Conservation (phyloP, 768 basidiomycete genomes). For the Lyophyllum atratum region DNA sequence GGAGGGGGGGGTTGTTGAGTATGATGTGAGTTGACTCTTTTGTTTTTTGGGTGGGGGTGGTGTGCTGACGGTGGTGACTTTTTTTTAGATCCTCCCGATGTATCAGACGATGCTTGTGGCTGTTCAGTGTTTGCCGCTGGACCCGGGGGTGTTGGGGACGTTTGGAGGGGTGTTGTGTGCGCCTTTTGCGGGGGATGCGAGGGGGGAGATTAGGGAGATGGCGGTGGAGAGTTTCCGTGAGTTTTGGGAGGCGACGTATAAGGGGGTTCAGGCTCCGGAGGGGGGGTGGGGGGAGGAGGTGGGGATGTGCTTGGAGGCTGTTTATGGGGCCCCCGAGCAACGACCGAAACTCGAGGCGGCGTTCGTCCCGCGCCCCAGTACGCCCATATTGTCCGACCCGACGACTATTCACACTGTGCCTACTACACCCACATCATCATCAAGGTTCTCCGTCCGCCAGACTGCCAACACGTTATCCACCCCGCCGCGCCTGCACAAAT, state of each 20-base stretch:
- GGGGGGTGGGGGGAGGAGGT: slow-evolving; percentile 59
- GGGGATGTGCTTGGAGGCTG: slow-evolving; percentile 23
- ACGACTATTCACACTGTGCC: background rate
- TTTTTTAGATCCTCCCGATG: slow-evolving; percentile 56
- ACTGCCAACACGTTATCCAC: background rate
- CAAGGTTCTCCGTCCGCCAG: background rate
- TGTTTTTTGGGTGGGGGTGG: slow-evolving; percentile 1
- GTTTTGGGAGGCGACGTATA: slow-evolving; percentile 61
- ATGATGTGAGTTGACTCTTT: slow-evolving; percentile 48
- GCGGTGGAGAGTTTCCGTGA: slow-evolving; percentile 55
- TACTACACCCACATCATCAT: slow-evolving; percentile 10
- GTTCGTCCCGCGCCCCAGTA: slow-evolving; percentile 6
- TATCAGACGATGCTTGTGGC: slow-evolving; percentile 61
- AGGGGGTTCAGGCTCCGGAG: slow-evolving; percentile 37
- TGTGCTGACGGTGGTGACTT: background rate
- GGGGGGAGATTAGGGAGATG: slow-evolving; percentile 44
- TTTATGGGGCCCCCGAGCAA: slow-evolving; percentile 8
- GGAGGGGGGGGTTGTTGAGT: slow-evolving; percentile 52
- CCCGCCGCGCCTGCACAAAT: slow-evolving; percentile 12
- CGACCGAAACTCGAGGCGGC: slow-evolving; percentile 1
- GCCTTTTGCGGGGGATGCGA: slow-evolving; percentile 50
- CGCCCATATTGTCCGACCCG: background rate
- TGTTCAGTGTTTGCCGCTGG: slow-evolving; percentile 48
- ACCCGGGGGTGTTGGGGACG: slow-evolving; percentile 40
- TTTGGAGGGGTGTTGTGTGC: slow-evolving; percentile 57